phyloP scores from a whole-genome alignment of 1,139 yeast species.

The Kodamaea anthophila region DNA sequence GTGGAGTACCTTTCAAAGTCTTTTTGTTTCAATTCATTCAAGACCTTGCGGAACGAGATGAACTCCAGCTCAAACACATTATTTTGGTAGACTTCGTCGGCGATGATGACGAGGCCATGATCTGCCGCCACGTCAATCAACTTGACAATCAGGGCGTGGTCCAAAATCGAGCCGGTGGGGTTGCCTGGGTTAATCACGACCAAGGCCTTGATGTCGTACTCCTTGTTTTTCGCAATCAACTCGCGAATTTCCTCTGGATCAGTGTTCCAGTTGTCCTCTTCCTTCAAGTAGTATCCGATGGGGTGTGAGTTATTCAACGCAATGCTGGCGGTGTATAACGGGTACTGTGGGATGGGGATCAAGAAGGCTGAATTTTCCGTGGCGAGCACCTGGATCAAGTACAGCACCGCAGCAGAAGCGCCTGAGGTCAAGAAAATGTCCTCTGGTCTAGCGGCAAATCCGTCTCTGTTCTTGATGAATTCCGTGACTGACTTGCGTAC shows the following conservation, averaged over 20 bases:
- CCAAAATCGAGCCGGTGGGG: slow-evolving; percentile 87
- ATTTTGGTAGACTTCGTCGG: slow-evolving; percentile 98
- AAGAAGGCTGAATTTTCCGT: slow-evolving; percentile 68
- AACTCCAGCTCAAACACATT: slow-evolving; percentile 70
- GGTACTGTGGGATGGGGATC: slow-evolving; percentile 97
- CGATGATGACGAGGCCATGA: slow-evolving; percentile 77
- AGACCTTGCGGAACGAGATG: slow-evolving; percentile 61
- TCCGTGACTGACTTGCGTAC: slow-evolving; percentile 75
- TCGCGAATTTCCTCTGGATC: slow-evolving; percentile 59
- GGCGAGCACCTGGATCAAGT: slow-evolving; percentile 65
- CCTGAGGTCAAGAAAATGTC: slow-evolving; percentile 85
- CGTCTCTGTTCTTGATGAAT: slow-evolving; percentile 71
- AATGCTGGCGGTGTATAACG: slow-evolving; percentile 88
- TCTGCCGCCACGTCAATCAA: slow-evolving; percentile 77
- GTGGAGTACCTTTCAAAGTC: slow-evolving; percentile 52
- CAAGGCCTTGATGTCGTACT: slow-evolving; percentile 63
- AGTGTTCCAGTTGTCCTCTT: slow-evolving; percentile 76
- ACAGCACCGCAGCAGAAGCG: slow-evolving; percentile 85
- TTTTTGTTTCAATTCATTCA: slow-evolving; percentile 52
- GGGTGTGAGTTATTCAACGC: slow-evolving; percentile 77
- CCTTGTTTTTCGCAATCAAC: slow-evolving; percentile 46
- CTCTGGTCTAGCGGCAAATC: slow-evolving; percentile 54
- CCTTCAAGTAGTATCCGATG: slow-evolving; percentile 83
- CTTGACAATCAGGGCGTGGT: slow-evolving; percentile 58
- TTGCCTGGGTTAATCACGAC: slow-evolving; percentile 97